A percentile compares a stretch with the other conserved stretches of the same genome.
Evolutionary conservation across 2,329 filamentous ascomycete genomes (phyloP).

Genomic region (Torrubiellomyces zombiae): DNA sequence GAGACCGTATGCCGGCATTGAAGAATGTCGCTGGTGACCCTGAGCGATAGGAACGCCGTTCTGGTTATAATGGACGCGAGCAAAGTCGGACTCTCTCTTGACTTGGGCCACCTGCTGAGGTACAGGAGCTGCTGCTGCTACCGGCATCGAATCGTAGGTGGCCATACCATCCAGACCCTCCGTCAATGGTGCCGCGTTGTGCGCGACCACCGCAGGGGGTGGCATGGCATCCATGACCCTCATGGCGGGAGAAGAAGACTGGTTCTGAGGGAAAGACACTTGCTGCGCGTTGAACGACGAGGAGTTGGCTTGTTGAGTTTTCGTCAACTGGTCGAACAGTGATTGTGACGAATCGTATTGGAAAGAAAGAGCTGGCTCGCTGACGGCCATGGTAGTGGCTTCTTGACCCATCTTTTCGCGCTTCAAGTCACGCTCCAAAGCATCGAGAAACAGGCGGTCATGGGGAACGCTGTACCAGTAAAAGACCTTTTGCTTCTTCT

Average conservation of each 20-base stretch:
- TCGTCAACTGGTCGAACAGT: conserved; percentile 97
- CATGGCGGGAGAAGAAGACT: conserved; percentile 78
- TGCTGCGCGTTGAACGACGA: conserved; percentile 84
- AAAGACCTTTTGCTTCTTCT: conserved; percentile 99
- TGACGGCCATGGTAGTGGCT: conserved; percentile 89
- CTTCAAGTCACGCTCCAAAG: conserved; percentile 92
- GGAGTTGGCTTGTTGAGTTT: conserved; percentile 95
- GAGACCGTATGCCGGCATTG: conserved; percentile 89
- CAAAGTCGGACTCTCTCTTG: conserved; percentile 80
- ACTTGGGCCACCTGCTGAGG: conserved; percentile 50
- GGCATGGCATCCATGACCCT: conserved; percentile 89
- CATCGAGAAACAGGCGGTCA: conserved; percentile 92
- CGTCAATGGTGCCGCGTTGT: conserved; percentile 37
- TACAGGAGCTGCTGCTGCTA: conserved; percentile 55
- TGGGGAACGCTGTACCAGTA: conserved; percentile 99
- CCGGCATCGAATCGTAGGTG: conserved; percentile 50
- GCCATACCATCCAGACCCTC: conserved; percentile 59
- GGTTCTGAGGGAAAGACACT: conserved; percentile 53
- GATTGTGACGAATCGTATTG: conserved; percentile 99
- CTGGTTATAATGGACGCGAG: conserved; percentile 74
- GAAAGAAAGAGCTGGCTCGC: conserved; percentile 92
- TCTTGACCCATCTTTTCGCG: conserved; percentile 99
- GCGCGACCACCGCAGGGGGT: conserved; percentile 63
- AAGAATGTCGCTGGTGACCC: conserved; percentile 81
- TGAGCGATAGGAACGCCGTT: conserved; percentile 74